These are phyloP conservation scores for Fusarium albosuccineum DNA, from an alignment of 2,329 filamentous ascomycete species.

Conservation along the genomic window DNA sequence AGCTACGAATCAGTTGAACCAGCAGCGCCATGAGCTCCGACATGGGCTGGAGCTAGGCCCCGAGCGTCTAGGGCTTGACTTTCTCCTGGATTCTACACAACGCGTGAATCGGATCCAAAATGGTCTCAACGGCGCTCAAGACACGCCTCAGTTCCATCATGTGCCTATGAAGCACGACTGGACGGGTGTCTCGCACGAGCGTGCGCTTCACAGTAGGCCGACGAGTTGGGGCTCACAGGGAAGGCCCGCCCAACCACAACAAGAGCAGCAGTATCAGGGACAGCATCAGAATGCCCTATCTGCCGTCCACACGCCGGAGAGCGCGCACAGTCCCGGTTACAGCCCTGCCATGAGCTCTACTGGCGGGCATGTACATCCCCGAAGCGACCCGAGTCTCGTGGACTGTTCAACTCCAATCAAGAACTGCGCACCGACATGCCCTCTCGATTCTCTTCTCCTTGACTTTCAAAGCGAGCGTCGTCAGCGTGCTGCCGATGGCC, in stretches of 20 bases:
- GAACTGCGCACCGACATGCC: conserved; percentile 78
- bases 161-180: conserved; percentile 66
- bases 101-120: conserved; percentile 66
- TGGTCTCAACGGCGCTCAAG: conserved; percentile 62
- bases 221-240: conserved; percentile 44
- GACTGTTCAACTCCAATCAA: conserved; percentile 58
- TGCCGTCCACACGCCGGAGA: conserved; percentile 39
- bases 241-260: conserved; percentile 25
- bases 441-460: conserved; percentile 82
- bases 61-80: conserved; percentile 79
- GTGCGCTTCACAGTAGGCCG: conserved; percentile 39
- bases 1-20: conserved; percentile 51
- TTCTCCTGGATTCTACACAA: conserved; percentile 74
- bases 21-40: conserved; percentile 63
- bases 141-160: conserved; percentile 59
- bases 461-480: conserved; percentile 81
- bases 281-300: conserved; percentile 34
- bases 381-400: conserved; percentile 33
- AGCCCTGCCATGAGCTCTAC: conserved; percentile 39
- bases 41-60: conserved; percentile 72
- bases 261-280: conserved; percentile 37
- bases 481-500: conserved; percentile 74
- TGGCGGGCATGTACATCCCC: conserved; percentile 30
- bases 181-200: conserved; percentile 50
- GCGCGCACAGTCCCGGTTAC: conserved; percentile 37